Percentiles rank a stretch among this genome's conserved stretches.
phyloP scores from a whole-genome alignment of 345 rosid genomes.

The Trapa bicornis region DNA sequence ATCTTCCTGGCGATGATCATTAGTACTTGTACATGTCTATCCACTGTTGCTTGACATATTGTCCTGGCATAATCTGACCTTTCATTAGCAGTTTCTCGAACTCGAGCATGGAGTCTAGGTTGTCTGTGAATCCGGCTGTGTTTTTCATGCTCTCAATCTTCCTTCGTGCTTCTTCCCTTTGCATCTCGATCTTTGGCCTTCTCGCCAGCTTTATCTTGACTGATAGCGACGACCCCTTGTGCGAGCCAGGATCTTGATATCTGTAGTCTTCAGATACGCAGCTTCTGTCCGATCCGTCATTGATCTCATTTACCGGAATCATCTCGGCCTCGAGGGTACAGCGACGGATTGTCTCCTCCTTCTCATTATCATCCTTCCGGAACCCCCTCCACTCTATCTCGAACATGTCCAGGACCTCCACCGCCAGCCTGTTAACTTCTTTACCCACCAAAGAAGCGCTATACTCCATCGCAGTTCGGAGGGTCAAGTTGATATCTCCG shows the following conservation, averaged over 20 bases:
- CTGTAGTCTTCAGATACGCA: neutral
- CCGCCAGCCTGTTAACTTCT: neutral
- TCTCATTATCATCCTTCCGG: too few species aligned
- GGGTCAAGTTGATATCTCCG: neutral
- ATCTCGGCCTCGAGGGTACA: neutral
- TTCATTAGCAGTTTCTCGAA: neutral
- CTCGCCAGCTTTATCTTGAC: neutral
- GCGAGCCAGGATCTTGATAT: neutral
- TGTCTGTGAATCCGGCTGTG: conserved; percentile 1
- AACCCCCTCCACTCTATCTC: neutral
- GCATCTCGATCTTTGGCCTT: neutral
- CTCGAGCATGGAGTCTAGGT: neutral
- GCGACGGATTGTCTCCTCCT: too few species aligned
- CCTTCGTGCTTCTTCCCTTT: conserved; percentile 3
- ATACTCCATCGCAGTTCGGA: neutral
- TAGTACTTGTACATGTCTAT: too few species aligned
- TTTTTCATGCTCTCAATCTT: neutral
- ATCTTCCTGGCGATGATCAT: too few species aligned
- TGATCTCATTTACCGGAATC: neutral
- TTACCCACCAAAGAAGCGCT: neutral
- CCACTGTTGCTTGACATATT: too few species aligned
- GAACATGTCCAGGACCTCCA: neutral
- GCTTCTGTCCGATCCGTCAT: neutral
- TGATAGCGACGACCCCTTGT: neutral
- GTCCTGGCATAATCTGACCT: too few species aligned